Conservation (phyloP, 2,329 filamentous ascomycete genomes). For the Byssochlamys sp. region DNA sequence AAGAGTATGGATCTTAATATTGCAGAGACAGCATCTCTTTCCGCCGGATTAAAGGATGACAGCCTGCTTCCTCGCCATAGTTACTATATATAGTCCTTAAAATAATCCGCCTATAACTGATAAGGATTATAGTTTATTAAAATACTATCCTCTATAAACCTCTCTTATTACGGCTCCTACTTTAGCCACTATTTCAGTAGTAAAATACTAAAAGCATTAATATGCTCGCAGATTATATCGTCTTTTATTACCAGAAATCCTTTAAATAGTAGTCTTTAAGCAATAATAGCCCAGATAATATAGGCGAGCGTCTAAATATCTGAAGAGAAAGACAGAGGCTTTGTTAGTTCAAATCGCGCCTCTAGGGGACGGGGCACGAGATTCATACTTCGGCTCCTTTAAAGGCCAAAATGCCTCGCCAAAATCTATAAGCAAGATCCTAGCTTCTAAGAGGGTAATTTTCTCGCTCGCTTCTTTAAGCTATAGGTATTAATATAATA, state of each 20-base stretch:
- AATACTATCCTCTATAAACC: conserved; percentile 18
- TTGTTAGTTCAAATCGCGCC: conserved; percentile 24
- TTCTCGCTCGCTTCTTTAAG: conserved; percentile 24
- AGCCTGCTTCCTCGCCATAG: conserved; percentile 16
- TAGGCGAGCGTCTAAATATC: conserved; percentile 36
- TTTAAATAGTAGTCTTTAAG: conserved; percentile 20
- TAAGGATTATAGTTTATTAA: conserved; percentile 6
- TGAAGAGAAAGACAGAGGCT: conserved; percentile 15
- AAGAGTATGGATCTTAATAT: conserved; percentile 20
- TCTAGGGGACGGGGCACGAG: conserved; percentile 29
- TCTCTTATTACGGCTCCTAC: conserved; percentile 14
- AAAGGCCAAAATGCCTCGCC: conserved; percentile 25
- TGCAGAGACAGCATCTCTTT: conserved; percentile 16
- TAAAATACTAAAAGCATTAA: conserved; percentile 23
- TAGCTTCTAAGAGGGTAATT: conserved; percentile 18
- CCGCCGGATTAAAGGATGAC: conserved; percentile 11
- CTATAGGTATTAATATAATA: conserved; percentile 21
- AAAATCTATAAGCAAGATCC: conserved; percentile 26
- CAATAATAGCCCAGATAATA: conserved; percentile 28
- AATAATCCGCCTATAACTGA: conserved; percentile 15
- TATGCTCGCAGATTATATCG: conserved; percentile 20
- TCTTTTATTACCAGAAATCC: conserved; percentile 18
- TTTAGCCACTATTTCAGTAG: conserved; percentile 19
- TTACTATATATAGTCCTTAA: conserved; percentile 19
- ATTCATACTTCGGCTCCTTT: conserved; percentile 15